A percentile compares a stretch with the other conserved stretches of the same genome.
Evolutionary conservation across 257 asterid genomes (phyloP).

Genomic region (Galeopsis tetrahit): DNA sequence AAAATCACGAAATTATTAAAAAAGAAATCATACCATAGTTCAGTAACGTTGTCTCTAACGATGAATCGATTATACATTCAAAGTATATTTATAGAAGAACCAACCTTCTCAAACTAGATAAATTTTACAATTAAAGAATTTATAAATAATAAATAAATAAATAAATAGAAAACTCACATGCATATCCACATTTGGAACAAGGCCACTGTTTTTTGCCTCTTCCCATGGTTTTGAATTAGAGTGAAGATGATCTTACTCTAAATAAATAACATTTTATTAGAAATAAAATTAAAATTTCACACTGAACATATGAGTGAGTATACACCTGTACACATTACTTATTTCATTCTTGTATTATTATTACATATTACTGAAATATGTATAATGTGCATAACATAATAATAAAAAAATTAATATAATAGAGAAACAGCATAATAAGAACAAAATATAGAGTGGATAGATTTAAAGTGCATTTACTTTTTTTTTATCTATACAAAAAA

Average conservation of each 20-base stretch:
- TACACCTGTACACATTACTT: neutral
- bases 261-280: neutral
- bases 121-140: neutral
- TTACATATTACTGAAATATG: neutral
- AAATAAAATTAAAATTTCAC: neutral
- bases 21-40: too few relatives aligned
- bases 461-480: conserved; percentile 21
- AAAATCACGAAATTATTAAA: too few relatives aligned
- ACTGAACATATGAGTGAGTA: neutral
- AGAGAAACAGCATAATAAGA: neutral
- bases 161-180: conserved; percentile 37
- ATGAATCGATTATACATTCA: too few relatives aligned
- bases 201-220: conserved; percentile 27
- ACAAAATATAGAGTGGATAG: conserved; percentile 19
- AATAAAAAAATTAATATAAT: neutral
- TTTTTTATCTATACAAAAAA: too few relatives aligned
- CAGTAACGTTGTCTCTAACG: too few relatives aligned
- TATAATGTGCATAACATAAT: neutral
- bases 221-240: conserved; percentile 35
- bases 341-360: neutral
- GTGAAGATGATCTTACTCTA: conserved; percentile 13
- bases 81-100: too few relatives aligned
- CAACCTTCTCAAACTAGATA: too few relatives aligned
- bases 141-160: neutral
- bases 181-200: conserved; percentile 43